Evolutionary conservation across 768 basidiomycete genomes (phyloP).

Genomic region (Termitomyces sp.): DNA sequence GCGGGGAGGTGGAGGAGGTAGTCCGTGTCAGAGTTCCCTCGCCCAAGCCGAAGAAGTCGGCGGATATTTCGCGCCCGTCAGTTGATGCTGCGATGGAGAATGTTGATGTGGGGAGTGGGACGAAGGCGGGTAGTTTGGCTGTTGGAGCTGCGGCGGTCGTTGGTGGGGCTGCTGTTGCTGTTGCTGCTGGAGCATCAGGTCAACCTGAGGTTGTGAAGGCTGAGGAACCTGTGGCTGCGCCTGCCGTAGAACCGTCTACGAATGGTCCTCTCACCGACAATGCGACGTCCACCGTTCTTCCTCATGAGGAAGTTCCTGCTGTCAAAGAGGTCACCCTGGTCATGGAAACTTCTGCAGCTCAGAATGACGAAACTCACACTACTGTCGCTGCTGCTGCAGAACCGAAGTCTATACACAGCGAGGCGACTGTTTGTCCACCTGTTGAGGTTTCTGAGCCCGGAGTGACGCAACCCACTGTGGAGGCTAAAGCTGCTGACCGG

Average conservation of each 20-base stretch:
- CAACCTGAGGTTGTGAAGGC: not conserved
- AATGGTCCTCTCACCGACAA: not conserved
- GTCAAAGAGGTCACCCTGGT: not conserved
- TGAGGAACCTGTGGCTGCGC: not conserved
- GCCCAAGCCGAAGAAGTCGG: conserved; percentile 23
- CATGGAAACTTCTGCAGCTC: not conserved
- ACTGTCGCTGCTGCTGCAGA: not conserved
- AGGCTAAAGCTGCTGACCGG: not conserved
- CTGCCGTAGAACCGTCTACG: not conserved
- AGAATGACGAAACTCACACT: not conserved
- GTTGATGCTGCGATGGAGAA: conserved; percentile 16
- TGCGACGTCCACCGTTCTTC: not conserved
- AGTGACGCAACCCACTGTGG: not conserved
- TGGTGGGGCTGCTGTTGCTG: conserved; percentile 16
- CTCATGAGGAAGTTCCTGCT: not conserved
- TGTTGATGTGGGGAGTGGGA: conserved; percentile 6
- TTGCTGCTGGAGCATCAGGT: not conserved
- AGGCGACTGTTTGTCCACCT: not conserved
- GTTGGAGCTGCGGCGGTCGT: conserved; percentile 17
- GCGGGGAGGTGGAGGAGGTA: conserved; percentile 4
- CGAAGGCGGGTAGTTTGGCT: conserved; percentile 11
- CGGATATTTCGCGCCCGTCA: conserved; percentile 18
- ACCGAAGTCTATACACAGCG: not conserved
- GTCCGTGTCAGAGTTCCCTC: conserved; percentile 25
- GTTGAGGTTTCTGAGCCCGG: conserved; percentile 3